Evolutionary conservation across 2,329 filamentous ascomycete genomes (phyloP), one percentile per base, ranked within the genome.

Genomic region (Stagonosporopsis cucurbitacearum): DNA sequence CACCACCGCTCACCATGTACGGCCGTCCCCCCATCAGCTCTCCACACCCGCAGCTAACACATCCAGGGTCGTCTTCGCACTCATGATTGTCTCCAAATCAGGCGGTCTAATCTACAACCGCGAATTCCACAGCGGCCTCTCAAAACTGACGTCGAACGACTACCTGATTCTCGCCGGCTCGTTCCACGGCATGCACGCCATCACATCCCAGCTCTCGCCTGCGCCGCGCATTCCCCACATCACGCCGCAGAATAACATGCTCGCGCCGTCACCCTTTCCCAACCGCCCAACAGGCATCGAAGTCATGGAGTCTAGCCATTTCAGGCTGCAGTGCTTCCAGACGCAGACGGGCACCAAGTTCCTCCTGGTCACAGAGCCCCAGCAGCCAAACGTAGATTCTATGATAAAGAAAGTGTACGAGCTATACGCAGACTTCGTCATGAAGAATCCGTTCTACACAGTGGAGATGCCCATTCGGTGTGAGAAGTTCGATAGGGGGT

Each of bases 371-470:
- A 97, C 95, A 51, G 95, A 98, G 77, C 88, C 88, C 15, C 86
- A 91, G 62, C 93, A 96, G 79, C 86, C 88, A 44, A 96, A 96
- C 70, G 88, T 96, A 35, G 95, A 98, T 68, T 83, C 86, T 12
- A 89, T 94, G 40, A 88, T 96, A 66, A 84, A 87, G 72, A 89
- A 87, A 75, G 88, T 97, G 68, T 98, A 99, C 75, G 95, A 98
- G 75, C 79, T 98, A 48, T 99, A 98, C 79, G 86, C 91, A 46
- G 95, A 99, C 77, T 98, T 91, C 75, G 95, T 99, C 66, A 98
- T 97, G 92, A 99, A 98, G 83, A 99, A 99, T 76, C 95, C 95
- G 1, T 99, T 99, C 73, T 98, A 98, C 79, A 93, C 95, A 71
- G 82, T 96, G 54, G 95, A 99, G 80, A 99, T 98, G 93, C 95